phyloP scores from a whole-genome alignment of 257 asterid genomes.

The Coffea canephora region DNA sequence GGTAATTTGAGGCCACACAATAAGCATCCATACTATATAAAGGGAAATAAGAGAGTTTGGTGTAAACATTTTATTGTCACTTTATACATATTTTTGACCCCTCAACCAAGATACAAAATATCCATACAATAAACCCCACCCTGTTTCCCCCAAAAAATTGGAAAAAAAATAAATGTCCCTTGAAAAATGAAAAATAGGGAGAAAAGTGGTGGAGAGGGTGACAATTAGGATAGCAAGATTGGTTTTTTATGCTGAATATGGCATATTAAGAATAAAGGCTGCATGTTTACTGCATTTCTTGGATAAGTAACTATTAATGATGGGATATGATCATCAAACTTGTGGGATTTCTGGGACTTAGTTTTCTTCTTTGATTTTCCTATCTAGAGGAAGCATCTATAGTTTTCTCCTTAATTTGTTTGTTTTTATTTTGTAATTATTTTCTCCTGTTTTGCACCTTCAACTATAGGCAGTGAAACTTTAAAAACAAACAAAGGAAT shows the following conservation, averaged over 20 bases:
- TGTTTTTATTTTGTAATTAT: no score
- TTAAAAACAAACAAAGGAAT: neutral
- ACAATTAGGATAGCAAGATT: neutral
- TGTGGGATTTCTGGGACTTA: slow-evolving; percentile 37
- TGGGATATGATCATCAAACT: slow-evolving; percentile 70
- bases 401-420: slow-evolving; percentile 2
- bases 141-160: neutral
- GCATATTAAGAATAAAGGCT: slow-evolving; percentile 5
- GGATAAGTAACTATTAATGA: slow-evolving; percentile 44
- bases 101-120: no score
- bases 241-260: slow-evolving; percentile 15
- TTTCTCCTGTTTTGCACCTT: neutral
- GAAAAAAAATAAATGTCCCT: neutral
- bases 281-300: neutral
- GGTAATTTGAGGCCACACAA: no score
- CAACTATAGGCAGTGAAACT: neutral
- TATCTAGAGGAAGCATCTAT: slow-evolving; percentile 52
- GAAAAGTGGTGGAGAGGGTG: neutral
- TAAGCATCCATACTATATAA: no score
- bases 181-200: neutral
- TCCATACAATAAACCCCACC: neutral
- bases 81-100: no score
- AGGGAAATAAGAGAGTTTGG: no score
- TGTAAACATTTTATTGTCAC: no score
- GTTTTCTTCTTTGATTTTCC: slow-evolving; percentile 70